Base-by-base conservation (phyloP, 2,329 filamentous ascomycete genomes). In the Penicillium glabrum region DNA sequence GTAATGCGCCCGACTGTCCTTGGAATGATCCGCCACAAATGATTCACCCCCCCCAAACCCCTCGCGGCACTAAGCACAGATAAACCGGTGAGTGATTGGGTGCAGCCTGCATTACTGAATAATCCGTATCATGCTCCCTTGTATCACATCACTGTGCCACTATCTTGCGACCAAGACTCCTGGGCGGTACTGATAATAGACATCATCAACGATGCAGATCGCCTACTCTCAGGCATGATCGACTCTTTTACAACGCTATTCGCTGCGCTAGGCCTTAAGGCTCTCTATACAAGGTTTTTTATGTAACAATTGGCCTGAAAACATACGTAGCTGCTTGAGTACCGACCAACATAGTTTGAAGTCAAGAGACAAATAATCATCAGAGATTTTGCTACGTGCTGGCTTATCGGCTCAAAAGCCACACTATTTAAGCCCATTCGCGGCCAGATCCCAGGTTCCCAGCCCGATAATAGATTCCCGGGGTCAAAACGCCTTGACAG, bases 21-120 rank as follows among this genome's bases (percentile, higher is more conserved):
- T n/a, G 47, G 33, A 50, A 50, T 50, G 47, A 50, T 41, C 33
- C 31, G 33, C 31, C 33, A 21, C 24, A 8, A 39, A 26, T 16
- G 1, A 31, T 46, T 35, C 24, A n/a, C 29, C 29, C 23, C 13
- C 23, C 24, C 31, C 10, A 43, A 21, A 11, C 23, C 49, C 49
- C 49, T 51, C 23, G 49, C 48, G 48, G 29, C 26, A 21, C 29
- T 39, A n/a, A 27, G 21, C 23, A 33, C 39, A 43, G 23, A 48
- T 45, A 47, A 39, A 27, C 26, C 45, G 29, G 27, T 10, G 29
- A 41, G 10, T 29, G 50, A 45, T 51, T 53, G 41, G 54, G 16
- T 35, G 24, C 37, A 31, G 16, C 19, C 39, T 53, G 45, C 49
- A 56, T 53, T 39, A 46, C 43, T 33, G 33, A 46, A 47, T 47